phyloP scores from a whole-genome alignment of 805 yeast genomes.

The Barnettozyma sp. region DNA sequence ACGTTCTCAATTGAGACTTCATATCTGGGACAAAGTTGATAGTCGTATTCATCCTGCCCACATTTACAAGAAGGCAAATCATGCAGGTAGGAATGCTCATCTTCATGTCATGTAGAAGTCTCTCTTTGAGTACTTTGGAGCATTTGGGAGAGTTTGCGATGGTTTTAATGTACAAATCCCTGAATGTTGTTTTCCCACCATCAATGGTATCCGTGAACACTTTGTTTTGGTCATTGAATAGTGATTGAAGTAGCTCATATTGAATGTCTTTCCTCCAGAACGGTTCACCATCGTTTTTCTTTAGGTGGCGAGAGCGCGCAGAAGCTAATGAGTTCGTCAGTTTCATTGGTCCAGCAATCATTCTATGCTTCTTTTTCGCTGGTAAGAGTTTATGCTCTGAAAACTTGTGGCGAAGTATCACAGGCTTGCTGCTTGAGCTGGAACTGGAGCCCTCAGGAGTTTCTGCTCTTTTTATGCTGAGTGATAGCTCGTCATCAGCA shows the following conservation, averaged over 20 bases:
- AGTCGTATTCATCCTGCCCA: conserved; percentile 93
- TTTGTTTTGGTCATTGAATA: conserved; percentile 55
- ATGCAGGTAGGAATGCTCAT: conserved; percentile 67
- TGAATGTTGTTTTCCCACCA: conserved; percentile 55
- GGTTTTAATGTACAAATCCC: conserved; percentile 76
- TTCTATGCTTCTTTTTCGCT: conserved; percentile 6
- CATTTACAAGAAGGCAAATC: conserved; percentile 80
- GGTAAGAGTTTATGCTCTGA: conserved; percentile 3
- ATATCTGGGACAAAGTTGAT: conserved; percentile 91
- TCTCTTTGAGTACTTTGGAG: conserved; percentile 74
- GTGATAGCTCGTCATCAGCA: background rate
- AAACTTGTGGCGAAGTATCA: conserved; percentile 7
- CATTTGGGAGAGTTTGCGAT: conserved; percentile 78
- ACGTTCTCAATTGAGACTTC: conserved; percentile 89
- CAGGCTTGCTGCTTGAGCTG: conserved; percentile 6
- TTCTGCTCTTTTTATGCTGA: background rate
- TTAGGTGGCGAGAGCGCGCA: conserved; percentile 51
- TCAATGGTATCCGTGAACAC: conserved; percentile 59
- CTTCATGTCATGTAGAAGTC: conserved; percentile 54
- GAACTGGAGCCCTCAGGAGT: background rate
- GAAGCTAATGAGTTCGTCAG: conserved; percentile 18
- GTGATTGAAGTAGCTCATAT: conserved; percentile 59
- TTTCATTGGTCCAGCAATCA: conserved; percentile 11
- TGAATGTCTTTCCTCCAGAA: conserved; percentile 86
- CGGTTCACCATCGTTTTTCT: conserved; percentile 89